Evolutionary conservation across 129 eudicot species (phyloP), one percentile per base, ranked within the genome.

Genomic region (Ambrosia artemisiifolia): DNA sequence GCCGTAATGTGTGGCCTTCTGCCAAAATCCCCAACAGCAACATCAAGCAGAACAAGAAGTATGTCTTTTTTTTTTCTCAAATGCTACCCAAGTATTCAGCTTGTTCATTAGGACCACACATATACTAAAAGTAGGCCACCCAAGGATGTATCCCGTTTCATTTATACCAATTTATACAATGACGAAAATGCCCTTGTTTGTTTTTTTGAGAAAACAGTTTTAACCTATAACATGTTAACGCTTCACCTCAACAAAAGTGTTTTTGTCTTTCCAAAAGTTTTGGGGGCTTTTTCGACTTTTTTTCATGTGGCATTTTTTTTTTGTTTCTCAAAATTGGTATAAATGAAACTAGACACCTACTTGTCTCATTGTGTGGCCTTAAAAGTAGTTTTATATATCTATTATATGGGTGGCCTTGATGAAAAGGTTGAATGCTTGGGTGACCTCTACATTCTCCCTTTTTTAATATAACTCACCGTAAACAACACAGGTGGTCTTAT

Each of bases 1-100:
- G 99, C 99, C 73, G 84, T 90, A 35, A 88, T 94, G 91, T 94
- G 99, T 40, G 95, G 95, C 78, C 96, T 94, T 74, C 79, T 94
- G 38, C 99, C 99, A 16, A 83, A 86, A 65, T 94, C 99, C 49
- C 96, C 99, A 65, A 85, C 91, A 57, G 97, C 97, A 11, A 90
- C 99, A 38, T 49, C 82, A 70, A 94, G 99, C 91, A 84, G 99
- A 88, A 90, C 99, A 49, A 85, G 78, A 13, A 73, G 99, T 90
- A 86, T 16, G 6, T 13, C 0, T 67, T 61, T 63, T 61, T 56
- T 17, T 7, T 4, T n/a, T 2, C 36, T 75, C n/a, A 47, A 3
- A 54, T 67, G 67, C 46, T 7, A 33, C 46, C 44, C 24, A 55
- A 24, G 17, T 49, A 34, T 69, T 36, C 36, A 47, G 14, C 67